These are phyloP conservation scores for Macrophomina pseudophaseolina DNA, from an alignment of 2,329 filamentous ascomycete species.

Conservation along the genomic window DNA sequence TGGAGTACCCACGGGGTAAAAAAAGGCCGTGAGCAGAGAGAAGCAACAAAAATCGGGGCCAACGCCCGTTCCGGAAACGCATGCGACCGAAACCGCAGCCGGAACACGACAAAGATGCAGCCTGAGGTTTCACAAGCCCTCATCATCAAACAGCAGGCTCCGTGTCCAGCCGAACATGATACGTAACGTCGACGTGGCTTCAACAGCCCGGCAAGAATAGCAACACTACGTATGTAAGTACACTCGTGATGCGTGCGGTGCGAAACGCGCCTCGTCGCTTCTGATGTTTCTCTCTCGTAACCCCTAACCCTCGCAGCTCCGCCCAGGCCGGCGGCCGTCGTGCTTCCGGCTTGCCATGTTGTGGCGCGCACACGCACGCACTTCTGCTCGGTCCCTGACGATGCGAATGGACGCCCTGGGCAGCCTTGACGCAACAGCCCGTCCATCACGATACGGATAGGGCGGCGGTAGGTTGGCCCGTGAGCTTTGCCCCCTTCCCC, in stretches of 20 bases:
- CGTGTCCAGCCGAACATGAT: neutral
- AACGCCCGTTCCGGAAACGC: conserved; percentile 2
- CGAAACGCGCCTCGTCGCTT: neutral
- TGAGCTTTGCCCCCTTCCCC: too few species aligned
- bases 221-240: neutral
- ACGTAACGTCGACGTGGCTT: neutral
- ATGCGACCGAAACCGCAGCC: conserved; percentile 1
- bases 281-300: neutral
- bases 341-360: neutral
- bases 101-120: too few species aligned
- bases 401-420: neutral
- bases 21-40: neutral
- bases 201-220: neutral
- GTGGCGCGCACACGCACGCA: neutral
- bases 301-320: conserved; percentile 3
- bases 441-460: neutral
- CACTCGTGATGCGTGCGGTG: neutral
- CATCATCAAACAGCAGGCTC: neutral
- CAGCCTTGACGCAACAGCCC: neutral
- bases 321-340: neutral
- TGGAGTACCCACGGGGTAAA: conserved; percentile 23
- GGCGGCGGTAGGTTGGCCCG: neutral
- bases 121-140: neutral
- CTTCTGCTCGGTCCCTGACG: neutral
- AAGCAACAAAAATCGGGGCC: neutral